Conservation (phyloP, 495 filamentous ascomycete species). For the Aspergillus diversus region DNA sequence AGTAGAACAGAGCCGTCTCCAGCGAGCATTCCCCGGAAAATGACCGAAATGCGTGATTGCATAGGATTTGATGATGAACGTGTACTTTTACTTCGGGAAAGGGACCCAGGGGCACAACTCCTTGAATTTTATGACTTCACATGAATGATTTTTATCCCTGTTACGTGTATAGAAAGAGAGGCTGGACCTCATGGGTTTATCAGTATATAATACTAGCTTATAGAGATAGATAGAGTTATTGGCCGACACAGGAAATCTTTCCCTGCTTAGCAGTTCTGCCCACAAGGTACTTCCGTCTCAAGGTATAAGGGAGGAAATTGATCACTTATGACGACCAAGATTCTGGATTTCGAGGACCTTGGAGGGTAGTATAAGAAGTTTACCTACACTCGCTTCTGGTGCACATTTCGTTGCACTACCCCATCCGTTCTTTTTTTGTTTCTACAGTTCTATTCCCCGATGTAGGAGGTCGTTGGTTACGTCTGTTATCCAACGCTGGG, state of each 20-base stretch:
- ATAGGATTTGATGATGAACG: conserved; percentile 94
- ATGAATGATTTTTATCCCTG: conserved; percentile 33
- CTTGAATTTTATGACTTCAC: conserved; percentile 94
- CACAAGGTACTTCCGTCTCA: background rate
- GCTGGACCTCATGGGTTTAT: background rate
- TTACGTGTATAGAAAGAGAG: background rate
- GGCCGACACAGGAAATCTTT: background rate
- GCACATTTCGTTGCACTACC: background rate
- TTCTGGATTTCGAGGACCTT: conserved; percentile 17
- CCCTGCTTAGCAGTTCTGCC: background rate
- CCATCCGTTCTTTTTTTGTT: background rate
- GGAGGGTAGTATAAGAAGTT: conserved; percentile 8
- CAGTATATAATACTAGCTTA: background rate
- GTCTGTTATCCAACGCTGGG: too few species aligned
- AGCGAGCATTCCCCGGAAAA: conserved; percentile 1
- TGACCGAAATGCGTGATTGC: conserved; percentile 57
- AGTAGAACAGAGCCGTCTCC: background rate
- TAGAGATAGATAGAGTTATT: background rate
- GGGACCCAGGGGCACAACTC: conserved; percentile 64
- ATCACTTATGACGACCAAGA: conserved; percentile 5
- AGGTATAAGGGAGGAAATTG: background rate
- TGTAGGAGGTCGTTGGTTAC: too few species aligned
- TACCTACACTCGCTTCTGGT: background rate
- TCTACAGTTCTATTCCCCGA: background rate
- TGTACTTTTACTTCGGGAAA: conserved; percentile 82